These are phyloP conservation scores for Vararia minispora DNA, from an alignment of 768 basidiomycete genomes.

Conservation along the genomic window DNA sequence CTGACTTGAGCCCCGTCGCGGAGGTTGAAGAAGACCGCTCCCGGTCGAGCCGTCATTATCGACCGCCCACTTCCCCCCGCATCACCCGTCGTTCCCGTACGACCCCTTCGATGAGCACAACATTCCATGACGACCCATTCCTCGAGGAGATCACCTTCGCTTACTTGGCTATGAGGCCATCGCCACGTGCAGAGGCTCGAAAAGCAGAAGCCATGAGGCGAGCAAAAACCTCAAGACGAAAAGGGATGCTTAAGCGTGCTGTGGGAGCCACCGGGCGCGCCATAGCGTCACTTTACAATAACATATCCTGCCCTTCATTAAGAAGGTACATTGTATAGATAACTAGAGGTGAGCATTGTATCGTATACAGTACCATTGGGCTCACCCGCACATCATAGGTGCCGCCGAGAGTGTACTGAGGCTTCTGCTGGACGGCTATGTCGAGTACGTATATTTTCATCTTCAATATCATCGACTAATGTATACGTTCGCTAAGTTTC, in stretches of 20 bases:
- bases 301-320: neutral
- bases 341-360: too few relatives aligned
- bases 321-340: too few relatives aligned
- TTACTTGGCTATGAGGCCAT: constrained; percentile 6
- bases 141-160: constrained; percentile 12
- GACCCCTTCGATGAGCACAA: neutral
- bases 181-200: constrained; percentile 11
- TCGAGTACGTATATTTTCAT: too few relatives aligned
- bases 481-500: too few relatives aligned
- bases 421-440: too few relatives aligned
- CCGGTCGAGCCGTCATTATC: constrained; percentile 3
- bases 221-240: neutral
- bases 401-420: too few relatives aligned
- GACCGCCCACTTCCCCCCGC: too few relatives aligned
- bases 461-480: too few relatives aligned
- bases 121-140: constrained; percentile 4
- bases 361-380: too few relatives aligned
- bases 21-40: constrained; percentile 13
- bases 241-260: constrained; percentile 3
- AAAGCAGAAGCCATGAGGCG: constrained; percentile 3
- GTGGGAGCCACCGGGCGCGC: constrained; percentile 8
- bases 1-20: constrained; percentile 14
- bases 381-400: too few relatives aligned
- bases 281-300: constrained; percentile 2
- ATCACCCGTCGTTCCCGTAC: constrained; percentile 1